phyloP scores from a whole-genome alignment of 2,329 filamentous ascomycete species.

The Chrysosporium keratinophilum region DNA sequence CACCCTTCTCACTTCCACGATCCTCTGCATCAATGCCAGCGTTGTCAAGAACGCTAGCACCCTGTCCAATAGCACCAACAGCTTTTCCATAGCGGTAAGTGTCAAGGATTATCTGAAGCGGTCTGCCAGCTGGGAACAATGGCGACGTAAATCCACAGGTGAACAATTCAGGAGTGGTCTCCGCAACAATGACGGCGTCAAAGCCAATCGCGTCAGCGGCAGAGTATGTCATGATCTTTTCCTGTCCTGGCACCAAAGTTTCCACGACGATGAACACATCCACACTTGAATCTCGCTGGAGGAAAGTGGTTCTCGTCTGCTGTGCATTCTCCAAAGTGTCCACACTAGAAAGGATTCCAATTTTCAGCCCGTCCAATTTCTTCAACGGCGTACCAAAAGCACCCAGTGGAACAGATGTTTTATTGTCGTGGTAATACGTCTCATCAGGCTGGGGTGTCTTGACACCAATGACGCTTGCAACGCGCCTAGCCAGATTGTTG shows the following conservation, averaged over 20 bases:
- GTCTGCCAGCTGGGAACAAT: slow-evolving; percentile 54
- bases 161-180: slow-evolving; percentile 45
- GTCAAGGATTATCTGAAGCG: slow-evolving; percentile 52
- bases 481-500: slow-evolving; percentile 56
- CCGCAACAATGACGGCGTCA: slow-evolving; percentile 46
- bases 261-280: slow-evolving; percentile 53
- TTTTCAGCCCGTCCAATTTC: slow-evolving; percentile 51
- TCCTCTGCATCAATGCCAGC: slow-evolving; percentile 18
- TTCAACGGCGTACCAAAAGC: slow-evolving; percentile 50
- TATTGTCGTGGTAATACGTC: slow-evolving; percentile 60
- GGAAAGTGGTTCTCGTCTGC: slow-evolving; percentile 42
- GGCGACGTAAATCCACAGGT: slow-evolving; percentile 9
- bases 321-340: neutral
- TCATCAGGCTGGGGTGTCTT: slow-evolving; percentile 49
- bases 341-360: slow-evolving; percentile 41
- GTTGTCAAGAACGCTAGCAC: slow-evolving; percentile 30
- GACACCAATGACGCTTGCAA: slow-evolving; percentile 52
- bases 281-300: slow-evolving; percentile 37
- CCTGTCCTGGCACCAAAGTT: slow-evolving; percentile 35
- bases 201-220: slow-evolving; percentile 45
- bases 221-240: slow-evolving; percentile 55
- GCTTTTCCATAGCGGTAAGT: slow-evolving; percentile 62
- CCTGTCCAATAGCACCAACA: slow-evolving; percentile 48
- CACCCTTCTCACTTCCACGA: too few species aligned
- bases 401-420: slow-evolving; percentile 52